Percentiles rank a stretch among this genome's conserved stretches.
phyloP scores from a whole-genome alignment of 306 rosid species.

The Pyrus bretschneideri region DNA sequence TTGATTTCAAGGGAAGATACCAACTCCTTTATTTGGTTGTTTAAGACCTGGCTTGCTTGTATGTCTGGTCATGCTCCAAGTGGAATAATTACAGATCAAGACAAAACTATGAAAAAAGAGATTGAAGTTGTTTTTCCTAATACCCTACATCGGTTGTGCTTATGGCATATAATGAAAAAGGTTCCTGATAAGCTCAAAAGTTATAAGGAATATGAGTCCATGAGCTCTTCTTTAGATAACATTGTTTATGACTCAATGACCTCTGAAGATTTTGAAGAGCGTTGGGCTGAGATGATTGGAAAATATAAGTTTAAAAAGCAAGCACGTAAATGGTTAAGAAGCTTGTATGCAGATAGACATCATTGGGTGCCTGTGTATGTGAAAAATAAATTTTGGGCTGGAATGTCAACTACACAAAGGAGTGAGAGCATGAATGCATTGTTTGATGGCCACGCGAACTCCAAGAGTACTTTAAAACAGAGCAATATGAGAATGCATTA shows the following conservation, averaged over 20 bases:
- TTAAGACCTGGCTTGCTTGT: neutral
- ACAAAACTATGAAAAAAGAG: neutral
- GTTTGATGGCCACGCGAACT: neutral
- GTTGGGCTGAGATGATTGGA: neutral
- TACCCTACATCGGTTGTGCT: neutral
- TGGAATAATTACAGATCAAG: conserved; percentile 11
- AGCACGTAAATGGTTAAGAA: neutral
- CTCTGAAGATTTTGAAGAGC: neutral
- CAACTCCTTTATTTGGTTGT: neutral
- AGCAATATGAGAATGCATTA: neutral
- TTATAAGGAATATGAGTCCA: neutral
- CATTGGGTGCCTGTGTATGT: neutral
- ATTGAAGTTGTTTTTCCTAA: conserved; percentile 4
- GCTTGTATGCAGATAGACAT: neutral
- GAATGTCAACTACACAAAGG: neutral
- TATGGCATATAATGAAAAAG: neutral
- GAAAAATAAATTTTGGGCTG: neutral
- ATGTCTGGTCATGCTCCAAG: neutral
- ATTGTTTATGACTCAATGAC: neutral
- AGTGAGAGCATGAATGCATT: neutral
- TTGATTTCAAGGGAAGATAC: neutral
- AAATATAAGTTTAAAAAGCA: neutral
- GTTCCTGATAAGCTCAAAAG: neutral
- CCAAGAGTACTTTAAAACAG: neutral
- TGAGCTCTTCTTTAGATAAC: neutral